Evolutionary conservation across 139 green algal species (phyloP).

Genomic region (Pleodorina starrii): DNA sequence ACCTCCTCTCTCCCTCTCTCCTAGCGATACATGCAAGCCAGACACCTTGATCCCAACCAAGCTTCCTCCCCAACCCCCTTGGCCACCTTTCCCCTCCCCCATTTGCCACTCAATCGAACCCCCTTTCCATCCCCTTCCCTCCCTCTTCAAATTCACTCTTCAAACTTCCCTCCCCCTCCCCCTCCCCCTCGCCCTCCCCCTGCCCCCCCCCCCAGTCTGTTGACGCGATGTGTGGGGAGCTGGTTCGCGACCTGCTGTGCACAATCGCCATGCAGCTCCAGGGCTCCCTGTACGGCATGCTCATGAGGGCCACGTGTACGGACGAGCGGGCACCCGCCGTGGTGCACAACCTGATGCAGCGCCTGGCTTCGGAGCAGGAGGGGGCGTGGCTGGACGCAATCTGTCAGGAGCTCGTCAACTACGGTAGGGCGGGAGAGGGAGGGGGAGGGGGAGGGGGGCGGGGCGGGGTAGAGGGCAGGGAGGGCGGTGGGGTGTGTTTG

Average conservation of each 20-base stretch:
- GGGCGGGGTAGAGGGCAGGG: not conserved
- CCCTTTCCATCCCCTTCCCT: not conserved
- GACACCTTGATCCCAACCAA: too few species aligned
- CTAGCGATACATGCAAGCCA: too few species aligned
- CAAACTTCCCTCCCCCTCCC: too few species aligned
- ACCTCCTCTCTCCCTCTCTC: too few species aligned
- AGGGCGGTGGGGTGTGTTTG: not conserved
- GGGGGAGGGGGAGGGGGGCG: too few species aligned
- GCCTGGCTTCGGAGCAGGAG: conserved; percentile 58
- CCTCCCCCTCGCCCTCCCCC: not conserved
- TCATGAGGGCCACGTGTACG: not conserved
- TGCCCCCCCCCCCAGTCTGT: not conserved
- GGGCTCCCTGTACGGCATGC: conserved; percentile 37
- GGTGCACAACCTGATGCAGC: conserved; percentile 41
- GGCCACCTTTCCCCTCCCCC: too few species aligned
- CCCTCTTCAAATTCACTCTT: too few species aligned
- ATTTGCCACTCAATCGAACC: not conserved
- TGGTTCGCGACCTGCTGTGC: conserved; percentile 23
- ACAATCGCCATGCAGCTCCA: conserved; percentile 49
- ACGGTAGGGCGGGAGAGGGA: not conserved
- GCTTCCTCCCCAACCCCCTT: too few species aligned
- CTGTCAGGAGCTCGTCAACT: conserved; percentile 40
- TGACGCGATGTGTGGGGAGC: conserved; percentile 10
- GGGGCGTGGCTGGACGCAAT: conserved; percentile 55
- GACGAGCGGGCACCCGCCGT: not conserved